phyloP scores from a whole-genome alignment of 148 eudicot genomes.

The Spergularia bocconei region DNA sequence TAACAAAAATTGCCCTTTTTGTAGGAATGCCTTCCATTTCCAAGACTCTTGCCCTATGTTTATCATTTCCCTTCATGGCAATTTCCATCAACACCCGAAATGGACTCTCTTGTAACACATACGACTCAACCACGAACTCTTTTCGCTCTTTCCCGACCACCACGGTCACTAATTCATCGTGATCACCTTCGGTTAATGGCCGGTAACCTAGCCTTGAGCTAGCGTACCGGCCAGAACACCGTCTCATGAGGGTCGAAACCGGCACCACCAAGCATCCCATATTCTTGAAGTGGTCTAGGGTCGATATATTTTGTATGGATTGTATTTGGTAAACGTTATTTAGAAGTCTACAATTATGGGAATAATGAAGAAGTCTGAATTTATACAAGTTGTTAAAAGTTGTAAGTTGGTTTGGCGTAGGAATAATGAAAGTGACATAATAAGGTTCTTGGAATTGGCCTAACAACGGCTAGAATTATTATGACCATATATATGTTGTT shows the following conservation, averaged over 20 bases:
- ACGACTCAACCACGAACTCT: constrained; percentile 46
- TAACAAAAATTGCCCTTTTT: constrained; percentile 38
- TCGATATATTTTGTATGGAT: not conserved
- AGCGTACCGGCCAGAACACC: constrained; percentile 31
- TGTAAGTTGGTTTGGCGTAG: constrained; percentile 13
- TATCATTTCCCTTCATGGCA: constrained; percentile 24
- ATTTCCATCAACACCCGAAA: constrained; percentile 45
- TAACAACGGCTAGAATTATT: constrained; percentile 17
- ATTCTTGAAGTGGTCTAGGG: not conserved
- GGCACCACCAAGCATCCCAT: constrained; percentile 49
- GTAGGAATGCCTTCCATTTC: not conserved
- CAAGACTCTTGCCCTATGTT: not conserved
- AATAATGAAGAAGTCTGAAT: constrained; percentile 16
- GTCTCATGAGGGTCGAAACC: constrained; percentile 36
- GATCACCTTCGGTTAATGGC: constrained; percentile 19
- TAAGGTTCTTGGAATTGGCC: constrained; percentile 27
- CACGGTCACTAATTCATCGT: constrained; percentile 37
- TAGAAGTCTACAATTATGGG: not conserved
- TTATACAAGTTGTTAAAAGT: constrained; percentile 10
- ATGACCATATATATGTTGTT: not conserved
- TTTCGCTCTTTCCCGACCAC: constrained; percentile 49
- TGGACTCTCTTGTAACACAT: constrained; percentile 41
- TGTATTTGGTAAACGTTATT: not conserved
- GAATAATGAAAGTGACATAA: constrained; percentile 24
- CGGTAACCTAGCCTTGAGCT: constrained; percentile 34